Evolutionary conservation across 192 early-diverging fungal species (phyloP), one percentile per base, ranked within the genome.

Genomic region (Entophlyctis luteolus): DNA sequence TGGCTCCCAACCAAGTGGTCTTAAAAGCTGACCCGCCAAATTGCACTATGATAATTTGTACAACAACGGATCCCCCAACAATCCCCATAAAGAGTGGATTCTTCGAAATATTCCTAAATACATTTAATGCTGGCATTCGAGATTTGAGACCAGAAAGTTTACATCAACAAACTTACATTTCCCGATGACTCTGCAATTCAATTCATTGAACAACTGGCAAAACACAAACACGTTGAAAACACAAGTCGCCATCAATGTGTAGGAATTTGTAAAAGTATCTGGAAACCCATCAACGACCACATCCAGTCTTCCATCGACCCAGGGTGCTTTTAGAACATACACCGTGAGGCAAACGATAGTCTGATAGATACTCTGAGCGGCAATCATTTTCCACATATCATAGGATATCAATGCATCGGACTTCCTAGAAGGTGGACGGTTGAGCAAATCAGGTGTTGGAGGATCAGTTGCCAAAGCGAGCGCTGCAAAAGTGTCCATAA

Each of bases 401-500:
- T 85, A 88, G 57, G 81, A 90, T 70, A 98, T 92, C 62, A 98
- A 71, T 2, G 88, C 80, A 42, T 91, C 90, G 46, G 77, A 84
- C 60, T 83, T 87, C 48, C 83, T 77, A 25, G 88, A 82, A 5
- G 96, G 96, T 49, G 84, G 79, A 32, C 94, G 86, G 37, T 86
- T 72, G 39, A 98, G 78, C 31, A 98, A 81, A 0, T 90, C 91
- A 47, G 86, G 86, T 16, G 89, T 92, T 22, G 95, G 92, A 28
- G 88, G 87, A 55, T 98, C 96, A 1, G 96, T 97, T 2, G 96
- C 95, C 36, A 98, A 84, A 0, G 95, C 98, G 23, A 99, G 85
- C 16, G 98, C 94, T 1, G 98, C 98, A 72, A 99, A 83, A 0
- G 95, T 94, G 81, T 99, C 96, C 98, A 99, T 99, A 45, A 99